These are phyloP conservation scores for Toxoplasma gondii DNA, from an alignment of 169 alveolate species.

Conservation along the genomic window DNA sequence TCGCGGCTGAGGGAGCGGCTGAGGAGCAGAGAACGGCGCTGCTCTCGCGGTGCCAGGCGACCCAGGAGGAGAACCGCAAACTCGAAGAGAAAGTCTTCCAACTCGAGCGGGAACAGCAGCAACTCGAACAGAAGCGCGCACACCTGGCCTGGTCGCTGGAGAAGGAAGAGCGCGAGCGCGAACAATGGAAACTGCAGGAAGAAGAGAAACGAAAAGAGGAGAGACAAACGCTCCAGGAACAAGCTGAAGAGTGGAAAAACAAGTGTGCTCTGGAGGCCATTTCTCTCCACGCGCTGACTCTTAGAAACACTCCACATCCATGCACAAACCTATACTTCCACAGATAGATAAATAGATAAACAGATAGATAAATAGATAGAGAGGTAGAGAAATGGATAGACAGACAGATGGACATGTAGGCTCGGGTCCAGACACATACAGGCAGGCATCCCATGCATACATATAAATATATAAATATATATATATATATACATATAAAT, in stretches of 20 bases:
- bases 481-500: neutral
- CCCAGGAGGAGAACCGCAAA: neutral
- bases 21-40: neutral
- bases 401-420: too few species aligned
- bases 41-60: neutral
- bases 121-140: neutral
- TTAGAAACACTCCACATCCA: neutral
- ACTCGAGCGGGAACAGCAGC: neutral
- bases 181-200: neutral
- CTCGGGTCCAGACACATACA: neutral
- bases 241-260: slow-evolving; percentile 12
- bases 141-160: neutral
- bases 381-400: neutral
- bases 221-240: neutral
- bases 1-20: neutral
- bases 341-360: neutral
- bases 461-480: neutral
- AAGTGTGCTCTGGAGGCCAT: neutral
- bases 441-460: neutral
- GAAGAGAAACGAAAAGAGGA: neutral
- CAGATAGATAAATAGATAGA: neutral
- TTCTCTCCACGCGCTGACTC: neutral
- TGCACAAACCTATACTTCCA: neutral
- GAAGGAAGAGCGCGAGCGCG: neutral
- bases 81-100: neutral